Evolutionary conservation across 345 rosid species (phyloP), one percentile per base, ranked within the genome.

Genomic region (Lepidium didymum): DNA sequence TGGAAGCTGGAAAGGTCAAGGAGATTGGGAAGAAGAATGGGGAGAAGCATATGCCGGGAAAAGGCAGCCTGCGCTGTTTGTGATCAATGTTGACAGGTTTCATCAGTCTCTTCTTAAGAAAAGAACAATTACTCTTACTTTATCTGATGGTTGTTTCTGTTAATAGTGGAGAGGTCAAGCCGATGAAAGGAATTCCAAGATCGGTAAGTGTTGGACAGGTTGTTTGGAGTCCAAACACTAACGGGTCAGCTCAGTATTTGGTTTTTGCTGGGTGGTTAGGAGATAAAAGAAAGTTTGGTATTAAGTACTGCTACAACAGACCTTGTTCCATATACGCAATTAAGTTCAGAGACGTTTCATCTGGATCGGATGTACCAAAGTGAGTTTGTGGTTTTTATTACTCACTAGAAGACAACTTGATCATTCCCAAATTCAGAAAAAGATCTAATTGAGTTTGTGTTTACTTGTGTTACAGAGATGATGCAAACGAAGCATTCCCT

Each of bases 1-100:
- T 63, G 79, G 77, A 58, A 81, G 80, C 87, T 94, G 99, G 99
- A 87, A 85, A 79, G 97, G 91, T 72, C 91, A 81, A 79, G 99
- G 99, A 43, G 95, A 94, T 77, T 91, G 92, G 94, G 92, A 89
- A 78, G 99, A 90, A 79, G 91, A 83, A 23, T 93, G 97, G 98
- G 98, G 98, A 41, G 98, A 94, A 84, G 86, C 86, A 38, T 94
- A 91, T 64, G 90, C 87, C 0, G 96, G 97, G 29, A 94, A 91
- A 81, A 87, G 82, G 70, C 92, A 81, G 77, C 89, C 96, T 54
- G 84, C 90, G 1, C 60, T 91, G 18, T 94, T 91, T 65, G 89
- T 89, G 59, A 79, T 87, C 46, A 73, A 78, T 56, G 64, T 78
- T 60, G 74, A 81, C 70, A 86, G 99, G 97, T 94, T 34, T 67